These are phyloP conservation scores for Lizonia empirigonia DNA, from an alignment of 2,329 filamentous ascomycete genomes.

Conservation along the genomic window DNA sequence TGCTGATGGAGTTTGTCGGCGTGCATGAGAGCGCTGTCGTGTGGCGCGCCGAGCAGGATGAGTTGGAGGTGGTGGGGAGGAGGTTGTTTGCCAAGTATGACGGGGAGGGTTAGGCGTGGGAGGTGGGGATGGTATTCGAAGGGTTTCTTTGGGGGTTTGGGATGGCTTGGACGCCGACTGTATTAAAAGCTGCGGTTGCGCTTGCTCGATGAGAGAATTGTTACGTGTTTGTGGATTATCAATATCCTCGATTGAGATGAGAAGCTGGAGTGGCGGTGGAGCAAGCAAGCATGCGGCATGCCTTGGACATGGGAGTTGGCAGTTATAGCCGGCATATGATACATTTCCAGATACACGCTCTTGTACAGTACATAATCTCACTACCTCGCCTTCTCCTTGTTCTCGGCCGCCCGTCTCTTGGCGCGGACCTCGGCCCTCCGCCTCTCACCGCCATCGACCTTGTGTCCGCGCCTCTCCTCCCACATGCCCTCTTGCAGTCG, in stretches of 20 bases:
- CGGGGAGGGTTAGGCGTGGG: conserved; percentile 2
- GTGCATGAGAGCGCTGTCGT: conserved; percentile 25
- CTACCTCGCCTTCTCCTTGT: conserved; percentile 66
- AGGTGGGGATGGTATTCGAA: neutral
- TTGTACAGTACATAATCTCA: conserved; percentile 3
- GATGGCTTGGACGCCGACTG: neutral
- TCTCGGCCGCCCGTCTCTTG: conserved; percentile 80
- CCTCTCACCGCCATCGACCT: conserved; percentile 96
- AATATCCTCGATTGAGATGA: too few relatives aligned
- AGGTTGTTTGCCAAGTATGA: conserved; percentile 29
- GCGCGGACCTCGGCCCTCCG: conserved; percentile 83
- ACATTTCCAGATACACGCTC: neutral
- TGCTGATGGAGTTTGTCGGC: conserved; percentile 33
- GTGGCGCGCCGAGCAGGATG: conserved; percentile 22
- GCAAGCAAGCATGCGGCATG: too few relatives aligned
- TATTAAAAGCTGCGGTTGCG: too few relatives aligned
- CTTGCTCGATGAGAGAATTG: too few relatives aligned
- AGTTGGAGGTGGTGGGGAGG: conserved; percentile 25
- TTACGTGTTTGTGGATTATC: too few relatives aligned
- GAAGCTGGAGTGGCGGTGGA: too few relatives aligned
- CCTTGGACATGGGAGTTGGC: neutral
- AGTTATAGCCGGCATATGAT: neutral
- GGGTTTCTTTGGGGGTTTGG: too few relatives aligned
- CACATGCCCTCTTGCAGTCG: conserved; percentile 84
- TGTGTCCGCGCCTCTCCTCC: conserved; percentile 84